A percentile compares a stretch with the other conserved stretches of the same genome.
Conservation (phyloP, 768 basidiomycete genomes). For the Hysterangium stoloniferum region DNA sequence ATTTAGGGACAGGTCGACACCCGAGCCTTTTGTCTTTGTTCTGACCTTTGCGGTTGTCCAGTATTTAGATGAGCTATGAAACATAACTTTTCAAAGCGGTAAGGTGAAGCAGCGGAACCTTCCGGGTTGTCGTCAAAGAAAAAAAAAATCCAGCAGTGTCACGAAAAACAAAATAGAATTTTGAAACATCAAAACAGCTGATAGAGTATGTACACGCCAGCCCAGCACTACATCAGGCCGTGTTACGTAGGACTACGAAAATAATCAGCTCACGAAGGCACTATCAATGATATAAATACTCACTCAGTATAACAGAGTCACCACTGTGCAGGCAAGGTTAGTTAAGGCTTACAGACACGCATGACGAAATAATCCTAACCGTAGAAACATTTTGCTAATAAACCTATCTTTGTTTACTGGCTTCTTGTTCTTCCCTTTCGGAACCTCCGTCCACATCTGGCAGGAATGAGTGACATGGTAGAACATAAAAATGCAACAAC, state of each 20-base stretch:
- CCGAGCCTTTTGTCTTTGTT: too few species aligned
- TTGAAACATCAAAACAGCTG: too few species aligned
- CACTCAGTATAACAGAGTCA: constrained; percentile 95
- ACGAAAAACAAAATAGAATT: too few species aligned
- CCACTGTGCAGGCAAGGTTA: constrained; percentile 45
- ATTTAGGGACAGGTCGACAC: too few species aligned
- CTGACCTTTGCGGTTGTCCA: too few species aligned
- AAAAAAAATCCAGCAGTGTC: too few species aligned
- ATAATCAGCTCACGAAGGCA: neutral
- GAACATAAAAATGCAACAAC: constrained; percentile 16
- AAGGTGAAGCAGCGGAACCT: too few species aligned
- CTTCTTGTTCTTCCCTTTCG: constrained; percentile 98
- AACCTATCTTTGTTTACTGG: constrained; percentile 99
- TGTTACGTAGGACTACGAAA: constrained; percentile 20
- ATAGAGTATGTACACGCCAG: too few species aligned
- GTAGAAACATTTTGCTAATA: constrained; percentile 98
- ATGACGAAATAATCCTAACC: constrained; percentile 37
- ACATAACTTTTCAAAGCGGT: too few species aligned
- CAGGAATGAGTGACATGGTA: constrained; percentile 10
- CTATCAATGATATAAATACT: constrained; percentile 25
- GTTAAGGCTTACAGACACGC: neutral
- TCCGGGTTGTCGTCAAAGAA: too few species aligned
- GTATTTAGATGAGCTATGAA: too few species aligned
- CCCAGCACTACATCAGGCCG: constrained; percentile 15
- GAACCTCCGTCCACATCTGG: constrained; percentile 99